A percentile compares a stretch with the other conserved stretches of the same genome.
These are phyloP conservation scores for Penicillium flavigenum DNA, from an alignment of 495 filamentous ascomycete genomes.

Conservation along the genomic window DNA sequence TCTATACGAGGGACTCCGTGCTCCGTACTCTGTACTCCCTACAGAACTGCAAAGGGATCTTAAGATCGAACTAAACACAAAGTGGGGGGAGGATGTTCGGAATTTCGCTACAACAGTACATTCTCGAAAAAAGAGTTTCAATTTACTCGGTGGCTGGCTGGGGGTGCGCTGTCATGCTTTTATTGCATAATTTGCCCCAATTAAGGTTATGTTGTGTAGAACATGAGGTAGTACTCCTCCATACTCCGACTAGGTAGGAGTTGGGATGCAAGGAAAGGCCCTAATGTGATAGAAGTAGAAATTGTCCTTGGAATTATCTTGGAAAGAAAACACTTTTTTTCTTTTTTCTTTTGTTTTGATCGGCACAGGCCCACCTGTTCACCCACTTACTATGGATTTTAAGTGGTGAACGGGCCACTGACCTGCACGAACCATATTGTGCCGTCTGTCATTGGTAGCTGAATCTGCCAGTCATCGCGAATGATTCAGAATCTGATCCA, in stretches of 20 bases:
- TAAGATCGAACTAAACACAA: constrained; percentile 20
- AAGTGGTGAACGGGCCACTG: constrained; percentile 14
- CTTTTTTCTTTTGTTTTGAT: constrained; percentile 11
- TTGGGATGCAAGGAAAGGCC: constrained; percentile 6
- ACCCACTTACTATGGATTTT: constrained; percentile 24
- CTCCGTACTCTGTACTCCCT: too few species aligned
- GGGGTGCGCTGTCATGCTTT: not conserved
- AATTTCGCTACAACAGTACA: not conserved
- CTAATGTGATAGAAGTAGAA: not conserved
- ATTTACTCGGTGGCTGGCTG: constrained; percentile 9
- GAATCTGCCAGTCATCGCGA: constrained; percentile 22
- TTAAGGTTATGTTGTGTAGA: not conserved
- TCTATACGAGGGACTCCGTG: not conserved
- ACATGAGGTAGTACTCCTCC: not conserved
- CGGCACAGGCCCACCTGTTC: constrained; percentile 31
- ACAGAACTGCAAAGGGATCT: constrained; percentile 5
- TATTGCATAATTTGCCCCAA: not conserved
- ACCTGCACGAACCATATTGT: constrained; percentile 20
- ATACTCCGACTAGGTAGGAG: not conserved
- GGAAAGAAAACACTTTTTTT: not conserved
- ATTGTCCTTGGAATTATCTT: not conserved
- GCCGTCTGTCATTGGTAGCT: constrained; percentile 17
- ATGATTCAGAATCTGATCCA: constrained; percentile 26
- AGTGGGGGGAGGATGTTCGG: constrained; percentile 7
- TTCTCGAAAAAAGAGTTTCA: not conserved